A percentile compares a stretch with the other conserved stretches of the same genome.
Evolutionary conservation across 306 rosid species (phyloP).

Genomic region (Mucuna pruriens): DNA sequence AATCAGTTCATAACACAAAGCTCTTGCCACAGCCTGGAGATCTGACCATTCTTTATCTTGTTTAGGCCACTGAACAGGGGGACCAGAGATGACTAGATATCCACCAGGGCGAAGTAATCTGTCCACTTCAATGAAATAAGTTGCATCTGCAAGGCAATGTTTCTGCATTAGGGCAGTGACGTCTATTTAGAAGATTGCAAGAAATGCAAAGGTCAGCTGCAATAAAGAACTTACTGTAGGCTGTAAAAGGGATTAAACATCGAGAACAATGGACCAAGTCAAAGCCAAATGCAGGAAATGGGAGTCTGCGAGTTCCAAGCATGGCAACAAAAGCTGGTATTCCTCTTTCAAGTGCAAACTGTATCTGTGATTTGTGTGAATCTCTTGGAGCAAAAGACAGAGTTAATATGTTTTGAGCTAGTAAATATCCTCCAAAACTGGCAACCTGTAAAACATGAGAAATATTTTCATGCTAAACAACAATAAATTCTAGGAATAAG

Average conservation of each 20-base stretch:
- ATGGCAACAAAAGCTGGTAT: slow-evolving; percentile 95
- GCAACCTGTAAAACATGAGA: slow-evolving; percentile 75
- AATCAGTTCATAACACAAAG: slow-evolving; percentile 89
- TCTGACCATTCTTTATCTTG: slow-evolving; percentile 99
- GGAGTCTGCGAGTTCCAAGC: slow-evolving; percentile 98
- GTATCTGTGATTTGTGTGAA: slow-evolving; percentile 96
- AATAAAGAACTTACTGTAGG: slow-evolving; percentile 75
- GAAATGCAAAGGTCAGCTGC: slow-evolving; percentile 15
- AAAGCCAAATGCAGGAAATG: slow-evolving; percentile 90
- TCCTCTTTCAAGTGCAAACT: slow-evolving; percentile 97
- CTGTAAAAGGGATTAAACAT: slow-evolving; percentile 95
- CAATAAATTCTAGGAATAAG: slow-evolving; percentile 8
- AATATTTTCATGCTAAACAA: slow-evolving; percentile 13
- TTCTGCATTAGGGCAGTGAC: slow-evolving; percentile 37
- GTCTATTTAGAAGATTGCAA: slow-evolving; percentile 22
- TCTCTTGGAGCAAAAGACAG: slow-evolving; percentile 99
- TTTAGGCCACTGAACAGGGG: slow-evolving; percentile 96
- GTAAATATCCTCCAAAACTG: slow-evolving; percentile 92
- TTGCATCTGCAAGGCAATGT: slow-evolving; percentile 73
- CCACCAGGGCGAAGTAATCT: slow-evolving; percentile 98
- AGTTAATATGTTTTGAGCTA: slow-evolving; percentile 74
- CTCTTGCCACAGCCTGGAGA: slow-evolving; percentile 92
- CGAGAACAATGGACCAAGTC: slow-evolving; percentile 97
- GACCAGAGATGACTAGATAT: slow-evolving; percentile 89
- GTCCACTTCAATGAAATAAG: slow-evolving; percentile 95